Conservation (phyloP, 768 basidiomycete genomes). For the Chalciporus piperatus region DNA sequence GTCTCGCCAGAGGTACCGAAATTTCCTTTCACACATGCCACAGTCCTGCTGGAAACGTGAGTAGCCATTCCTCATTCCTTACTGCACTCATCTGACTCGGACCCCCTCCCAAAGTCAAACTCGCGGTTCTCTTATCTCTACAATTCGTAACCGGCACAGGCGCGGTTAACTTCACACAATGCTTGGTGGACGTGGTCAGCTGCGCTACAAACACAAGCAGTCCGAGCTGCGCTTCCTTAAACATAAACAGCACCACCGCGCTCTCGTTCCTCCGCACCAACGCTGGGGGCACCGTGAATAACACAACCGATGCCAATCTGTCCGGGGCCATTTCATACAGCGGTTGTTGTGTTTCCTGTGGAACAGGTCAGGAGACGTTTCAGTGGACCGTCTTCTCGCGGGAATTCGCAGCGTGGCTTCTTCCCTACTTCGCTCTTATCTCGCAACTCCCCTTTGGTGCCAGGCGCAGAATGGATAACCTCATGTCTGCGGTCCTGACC, state of each 20-base stretch:
- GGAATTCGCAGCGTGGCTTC: conserved; percentile 43
- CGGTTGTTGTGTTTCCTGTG: conserved; percentile 11
- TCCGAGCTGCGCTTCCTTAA: conserved; percentile 2
- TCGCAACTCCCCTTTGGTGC: conserved; percentile 51
- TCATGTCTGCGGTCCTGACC: conserved; percentile 41
- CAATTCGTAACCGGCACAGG: background rate
- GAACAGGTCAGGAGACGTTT: conserved; percentile 13
- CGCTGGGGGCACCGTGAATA: background rate
- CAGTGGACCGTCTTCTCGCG: conserved; percentile 28
- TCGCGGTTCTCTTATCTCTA: background rate
- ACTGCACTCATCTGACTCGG: background rate
- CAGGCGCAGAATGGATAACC: conserved; percentile 37
- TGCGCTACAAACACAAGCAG: background rate
- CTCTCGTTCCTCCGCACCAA: conserved; percentile 16
- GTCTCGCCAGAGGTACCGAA: too few relatives aligned
- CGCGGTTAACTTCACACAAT: conserved; percentile 12
- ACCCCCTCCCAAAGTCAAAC: background rate
- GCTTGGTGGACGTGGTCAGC: conserved; percentile 4
- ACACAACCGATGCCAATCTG: background rate
- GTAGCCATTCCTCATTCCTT: background rate
- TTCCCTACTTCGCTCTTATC: conserved; percentile 48
- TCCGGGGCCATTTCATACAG: conserved; percentile 10
- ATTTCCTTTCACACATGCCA: conserved; percentile 1
- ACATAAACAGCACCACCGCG: conserved; percentile 5
- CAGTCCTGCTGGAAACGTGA: background rate